These are phyloP conservation scores for Pyracantha coccinea DNA, from an alignment of 331 rosid species.

Conservation along the genomic window DNA sequence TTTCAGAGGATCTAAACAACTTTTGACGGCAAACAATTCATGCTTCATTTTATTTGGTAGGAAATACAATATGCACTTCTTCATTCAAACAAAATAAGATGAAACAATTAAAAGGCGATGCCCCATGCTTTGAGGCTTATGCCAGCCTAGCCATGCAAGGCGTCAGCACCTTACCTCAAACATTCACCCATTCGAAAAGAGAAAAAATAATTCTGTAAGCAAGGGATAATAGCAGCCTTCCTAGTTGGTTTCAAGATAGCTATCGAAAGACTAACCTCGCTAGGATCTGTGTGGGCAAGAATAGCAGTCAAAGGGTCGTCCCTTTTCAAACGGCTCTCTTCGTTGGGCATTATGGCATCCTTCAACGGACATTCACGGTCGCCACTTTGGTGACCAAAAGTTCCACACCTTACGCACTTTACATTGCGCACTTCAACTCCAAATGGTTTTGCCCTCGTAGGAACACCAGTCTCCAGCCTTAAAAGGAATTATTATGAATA, in stretches of 20 bases:
- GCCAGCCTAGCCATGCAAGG: neutral
- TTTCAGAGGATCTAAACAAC: neutral
- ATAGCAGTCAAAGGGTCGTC: conserved; percentile 94
- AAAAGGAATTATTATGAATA: neutral
- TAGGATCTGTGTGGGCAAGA: conserved; percentile 68
- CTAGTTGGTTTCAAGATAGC: neutral
- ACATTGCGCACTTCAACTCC: conserved; percentile 86
- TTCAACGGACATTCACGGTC: conserved; percentile 95
- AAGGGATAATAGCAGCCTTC: neutral
- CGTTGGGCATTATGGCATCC: conserved; percentile 89
- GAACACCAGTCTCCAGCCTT: conserved; percentile 88
- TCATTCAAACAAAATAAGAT: neutral
- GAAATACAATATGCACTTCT: neutral
- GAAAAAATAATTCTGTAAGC: neutral
- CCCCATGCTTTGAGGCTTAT: neutral
- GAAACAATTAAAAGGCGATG: neutral
- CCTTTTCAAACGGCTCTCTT: conserved; percentile 81
- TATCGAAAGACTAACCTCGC: conserved; percentile 51
- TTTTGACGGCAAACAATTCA: neutral
- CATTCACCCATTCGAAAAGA: neutral
- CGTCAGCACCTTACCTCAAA: neutral
- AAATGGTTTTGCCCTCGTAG: conserved; percentile 80
- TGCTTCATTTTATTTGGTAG: neutral
- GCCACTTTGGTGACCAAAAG: conserved; percentile 86
- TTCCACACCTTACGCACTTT: conserved; percentile 88